Evolutionary conservation across 2,329 filamentous ascomycete species (phyloP), one percentile per base, ranked within the genome.

Genomic region (Aulographum hederae): DNA sequence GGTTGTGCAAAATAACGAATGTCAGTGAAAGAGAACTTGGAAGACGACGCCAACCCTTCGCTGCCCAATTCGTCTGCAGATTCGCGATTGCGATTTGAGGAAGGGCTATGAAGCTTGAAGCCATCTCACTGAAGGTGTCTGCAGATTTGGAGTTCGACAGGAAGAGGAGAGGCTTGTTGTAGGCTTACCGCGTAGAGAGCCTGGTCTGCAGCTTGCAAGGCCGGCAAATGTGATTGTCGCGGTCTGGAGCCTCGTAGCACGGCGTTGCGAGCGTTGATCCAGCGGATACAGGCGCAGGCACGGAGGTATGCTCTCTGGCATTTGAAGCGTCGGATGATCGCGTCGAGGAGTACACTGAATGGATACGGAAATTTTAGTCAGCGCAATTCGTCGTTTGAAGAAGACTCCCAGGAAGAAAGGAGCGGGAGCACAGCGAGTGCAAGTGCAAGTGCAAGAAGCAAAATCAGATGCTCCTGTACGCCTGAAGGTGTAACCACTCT

Each of bases 261-360:
- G 33, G 58, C 55, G 19, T 57, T 50, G 18, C 70, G 58, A 21
- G 60, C 51, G 37, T 67, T 65, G 39, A 65, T 56, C 70, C 70
- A 75, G 42, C 69, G 56, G 36, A 64, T 53, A 4, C 63, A 69
- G 14, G 69, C 67, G 3, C 65, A 61, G 11, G 65, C 65, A 38
- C 61, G 61, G 4, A 74, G 56, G 41, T 72, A 73, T 32, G 68
- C 61, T 39, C 64, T 65, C 45, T 75, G 68, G 29, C 67, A 69
- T 44, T 64, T 63, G 48, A 74, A 72, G 3, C 70, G 63, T 30
- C 70, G 61, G 21, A 67, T 59, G 30, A 63, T 63, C 25, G 67
- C 63, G 44, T 75, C 70, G 30, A 64, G 52, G 32, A 75, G 69
- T 29, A 75, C 63, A 30, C 70, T 40, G 32, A 41, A 34, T 38